Base-by-base conservation (phyloP, 768 basidiomycete species). In the Tubosaeta sp. region DNA sequence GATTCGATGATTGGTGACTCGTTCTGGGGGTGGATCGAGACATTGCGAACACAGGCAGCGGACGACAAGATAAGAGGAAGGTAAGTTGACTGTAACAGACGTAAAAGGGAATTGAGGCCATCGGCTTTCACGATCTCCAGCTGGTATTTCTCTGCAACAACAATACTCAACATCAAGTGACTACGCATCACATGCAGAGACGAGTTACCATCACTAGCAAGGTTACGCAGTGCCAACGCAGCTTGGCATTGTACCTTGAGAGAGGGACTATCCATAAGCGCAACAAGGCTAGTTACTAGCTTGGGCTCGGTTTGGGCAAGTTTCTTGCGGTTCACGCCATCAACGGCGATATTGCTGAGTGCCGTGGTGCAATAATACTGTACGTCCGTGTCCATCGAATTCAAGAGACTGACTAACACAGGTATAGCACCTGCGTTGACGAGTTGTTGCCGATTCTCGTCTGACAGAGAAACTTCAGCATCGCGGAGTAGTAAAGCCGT, bases 321-420 rank as follows among this genome's bases (percentile, higher is more conserved):
- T 70, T 95, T 95, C 79, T 94, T 95, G 60, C 97, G 79, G 71
- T 98, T 99, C 69, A 55, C 60, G 84, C 92, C 89, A 72, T 99
- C 97, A 7, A 99, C 97, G 32, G 97, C 97, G 59, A 99, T 99
- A 65, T 99, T 99, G 68, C 91, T 94, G 61, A 99, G 72, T 6
- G 97, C 97, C 12, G 97, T 99, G 6, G 97, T 99, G 72, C 97
- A 99, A 68, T 99, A 99, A 65, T 99, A 99, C 69, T 99, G 97
- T 2, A 99, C 97, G 65, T 99, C 97, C n/a, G 97, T 99, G 68
- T 99, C 97, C 44, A 89, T 84, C 6, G 91, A 94, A 66, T 95
- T 97, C 56, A 99, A 76, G 32, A 99, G 78, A 64, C 87, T 87
- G 59, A 99, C 97, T 11, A 95, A 81, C 29, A 99, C 97, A 14